Base-by-base conservation (phyloP, 2,329 filamentous ascomycete genomes). In the Epichloe sylvatica region DNA sequence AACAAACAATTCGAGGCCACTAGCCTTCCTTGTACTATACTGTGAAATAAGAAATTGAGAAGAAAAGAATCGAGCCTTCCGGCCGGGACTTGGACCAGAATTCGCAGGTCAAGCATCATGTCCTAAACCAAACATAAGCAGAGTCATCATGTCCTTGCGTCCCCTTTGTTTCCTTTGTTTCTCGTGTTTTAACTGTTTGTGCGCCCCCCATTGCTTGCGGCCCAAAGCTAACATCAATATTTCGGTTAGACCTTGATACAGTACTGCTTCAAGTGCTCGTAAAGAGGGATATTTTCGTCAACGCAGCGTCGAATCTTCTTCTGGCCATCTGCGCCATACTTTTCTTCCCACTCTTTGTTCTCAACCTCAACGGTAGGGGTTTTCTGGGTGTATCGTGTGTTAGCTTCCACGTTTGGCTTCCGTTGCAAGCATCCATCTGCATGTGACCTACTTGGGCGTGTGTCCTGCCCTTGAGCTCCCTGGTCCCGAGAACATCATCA, bases 401-500 rank as follows among this genome's bases (percentile, higher is more conserved):
- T 23, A 45, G 45, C n/a, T 15, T 37, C 36, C 7, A 39, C 9
- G 11, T 33, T 33, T 21, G 13, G 19, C 35, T n/a, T 37, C 13
- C 13, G 35, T 13, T n/a, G 35, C n/a, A 5, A 37, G 35, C 12
- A 37, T 6, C 12, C 35, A 19, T 4, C 47, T 25, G 19, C 19
- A 30, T 30, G 5, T 41, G 17, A 66, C 75, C 65, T 67, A 81
- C 78, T 64, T 78, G 73, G 25, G 80, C 76, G 55, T 82, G 75
- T 43, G 74, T 72, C 61, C 86, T 75, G 2, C 86, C 79, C 63
- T 83, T 83, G 60, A 98, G 70, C 53, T 81, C 81, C 37, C 76
- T 83, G 62, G 86, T 94, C 57, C 85, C 74, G 58, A 97, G 86
- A 13, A 89, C 92, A 71, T 97, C 92, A 57, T 97, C 86, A 65